Conservation (phyloP, 768 basidiomycete genomes). For the Collybia sordida region DNA sequence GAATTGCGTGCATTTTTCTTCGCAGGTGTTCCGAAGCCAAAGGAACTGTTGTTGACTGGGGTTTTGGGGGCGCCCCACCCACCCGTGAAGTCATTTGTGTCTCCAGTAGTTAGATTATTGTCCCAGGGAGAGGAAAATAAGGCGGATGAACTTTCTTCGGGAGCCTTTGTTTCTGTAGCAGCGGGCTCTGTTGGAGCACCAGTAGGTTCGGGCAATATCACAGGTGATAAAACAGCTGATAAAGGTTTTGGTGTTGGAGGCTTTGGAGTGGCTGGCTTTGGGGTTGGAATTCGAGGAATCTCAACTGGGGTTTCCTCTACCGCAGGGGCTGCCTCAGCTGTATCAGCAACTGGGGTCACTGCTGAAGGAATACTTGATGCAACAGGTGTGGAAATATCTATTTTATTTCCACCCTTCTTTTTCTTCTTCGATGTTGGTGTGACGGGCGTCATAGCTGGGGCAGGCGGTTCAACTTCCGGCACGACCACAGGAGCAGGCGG, state of each 20-base stretch:
- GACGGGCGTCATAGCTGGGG: constrained; percentile 7
- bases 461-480: constrained; percentile 5
- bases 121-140: background rate
- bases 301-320: background rate
- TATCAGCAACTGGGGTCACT: background rate
- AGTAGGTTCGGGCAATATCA: constrained; percentile 15
- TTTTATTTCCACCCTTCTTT: constrained; percentile 14
- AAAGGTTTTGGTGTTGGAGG: constrained; percentile 3
- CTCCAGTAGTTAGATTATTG: background rate
- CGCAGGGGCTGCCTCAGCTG: background rate
- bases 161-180: background rate
- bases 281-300: no score
- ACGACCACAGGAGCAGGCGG: constrained; percentile 8
- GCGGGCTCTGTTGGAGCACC: constrained; percentile 10
- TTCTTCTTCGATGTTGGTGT: constrained; percentile 16
- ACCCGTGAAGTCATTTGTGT: background rate
- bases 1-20: constrained; percentile 6
- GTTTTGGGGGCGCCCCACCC: background rate
- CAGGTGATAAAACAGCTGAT: constrained; percentile 11
- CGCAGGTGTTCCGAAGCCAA: constrained; percentile 7
- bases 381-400: background rate
- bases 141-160: constrained; percentile 12
- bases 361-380: background rate
- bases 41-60: background rate
- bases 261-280: background rate